Evolutionary conservation across 2,329 filamentous ascomycete species (phyloP), one percentile per base, ranked within the genome.

Genomic region (Stagonosporopsis tanaceti): DNA sequence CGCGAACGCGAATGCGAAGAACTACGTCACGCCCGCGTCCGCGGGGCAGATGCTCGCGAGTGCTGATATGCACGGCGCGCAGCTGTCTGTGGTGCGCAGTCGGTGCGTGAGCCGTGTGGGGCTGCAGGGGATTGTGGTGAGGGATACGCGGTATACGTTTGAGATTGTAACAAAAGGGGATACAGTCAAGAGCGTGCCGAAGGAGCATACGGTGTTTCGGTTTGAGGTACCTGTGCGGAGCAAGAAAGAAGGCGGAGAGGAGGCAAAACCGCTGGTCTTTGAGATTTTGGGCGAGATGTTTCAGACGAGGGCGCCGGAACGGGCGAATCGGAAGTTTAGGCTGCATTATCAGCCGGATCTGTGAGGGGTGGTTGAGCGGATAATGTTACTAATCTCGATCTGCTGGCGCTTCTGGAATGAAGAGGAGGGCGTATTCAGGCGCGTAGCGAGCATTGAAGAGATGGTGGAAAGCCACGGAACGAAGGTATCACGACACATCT

Each of bases 241-340:
- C 27, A 25, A 60, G 12, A 63, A 60, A 12, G 42, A 34, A 3
- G 42, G 42, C 2, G 28, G 27, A 34, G 44, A 24, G 56, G 66
- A 57, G 37, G 64, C 53, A 34, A 81, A 78, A 59, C 79, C 79
- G 17, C 81, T 97, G 69, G 83, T 88, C 0, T 95, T 97, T 68
- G 94, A 98, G 74, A 81, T 98, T 1, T 85, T 94, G 62, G 95
- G 95, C 2, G 90, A 92, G 67, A 92, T 96, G 72, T 93, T 98
- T 70, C 87, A 92, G 81, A 87, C 89, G 64, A 84, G 93, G 11
- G 88, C 94, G 2, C 87, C 90, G 15, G 94, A 98, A 73, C 82
- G 95, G 22, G 92, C 93, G 46, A 96, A 90, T 68, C 92, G 87
- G 79, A 98, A 97, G 79, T 96, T 96, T 78, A 97, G 95, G 78